These are phyloP conservation scores for Grifola frondosa DNA, from an alignment of 1,284 basidiomycete genomes.

Conservation along the genomic window DNA sequence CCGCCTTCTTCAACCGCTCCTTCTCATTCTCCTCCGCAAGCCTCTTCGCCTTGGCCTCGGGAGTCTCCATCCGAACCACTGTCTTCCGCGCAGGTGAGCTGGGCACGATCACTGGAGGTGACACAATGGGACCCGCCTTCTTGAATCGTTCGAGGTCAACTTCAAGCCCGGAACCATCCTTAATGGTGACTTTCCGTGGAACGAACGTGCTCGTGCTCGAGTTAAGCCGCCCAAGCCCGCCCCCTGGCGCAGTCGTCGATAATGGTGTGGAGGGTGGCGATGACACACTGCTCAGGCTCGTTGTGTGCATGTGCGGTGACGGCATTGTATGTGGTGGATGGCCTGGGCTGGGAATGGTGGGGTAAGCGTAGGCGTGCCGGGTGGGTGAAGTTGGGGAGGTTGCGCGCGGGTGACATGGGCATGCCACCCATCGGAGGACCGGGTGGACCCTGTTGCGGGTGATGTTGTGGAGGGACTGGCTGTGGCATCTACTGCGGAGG, in stretches of 20 bases:
- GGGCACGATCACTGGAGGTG: constrained; percentile 41
- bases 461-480: constrained; percentile 35
- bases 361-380: constrained; percentile 63
- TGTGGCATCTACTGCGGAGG: constrained; percentile 40
- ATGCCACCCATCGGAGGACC: constrained; percentile 43
- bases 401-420: constrained; percentile 67
- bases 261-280: constrained; percentile 73
- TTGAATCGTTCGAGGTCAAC: constrained; percentile 54
- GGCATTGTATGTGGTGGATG: constrained; percentile 53
- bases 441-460: constrained; percentile 34
- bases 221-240: constrained; percentile 46
- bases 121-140: constrained; percentile 39
- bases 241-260: constrained; percentile 40
- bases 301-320: constrained; percentile 48
- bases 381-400: constrained; percentile 52
- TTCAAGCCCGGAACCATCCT: constrained; percentile 57
- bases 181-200: constrained; percentile 55
- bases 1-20: constrained; percentile 35
- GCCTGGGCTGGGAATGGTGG: constrained; percentile 48
- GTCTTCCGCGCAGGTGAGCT: constrained; percentile 41
- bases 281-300: constrained; percentile 47
- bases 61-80: constrained; percentile 44
- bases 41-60: constrained; percentile 48
- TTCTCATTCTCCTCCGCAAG: constrained; percentile 50
- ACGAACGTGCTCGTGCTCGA: constrained; percentile 64